Percentiles rank a stretch among this genome's conserved stretches.
These are phyloP conservation scores for Rhizomucor pusillus DNA, from an alignment of 371 early-diverging fungal genomes.

Conservation along the genomic window DNA sequence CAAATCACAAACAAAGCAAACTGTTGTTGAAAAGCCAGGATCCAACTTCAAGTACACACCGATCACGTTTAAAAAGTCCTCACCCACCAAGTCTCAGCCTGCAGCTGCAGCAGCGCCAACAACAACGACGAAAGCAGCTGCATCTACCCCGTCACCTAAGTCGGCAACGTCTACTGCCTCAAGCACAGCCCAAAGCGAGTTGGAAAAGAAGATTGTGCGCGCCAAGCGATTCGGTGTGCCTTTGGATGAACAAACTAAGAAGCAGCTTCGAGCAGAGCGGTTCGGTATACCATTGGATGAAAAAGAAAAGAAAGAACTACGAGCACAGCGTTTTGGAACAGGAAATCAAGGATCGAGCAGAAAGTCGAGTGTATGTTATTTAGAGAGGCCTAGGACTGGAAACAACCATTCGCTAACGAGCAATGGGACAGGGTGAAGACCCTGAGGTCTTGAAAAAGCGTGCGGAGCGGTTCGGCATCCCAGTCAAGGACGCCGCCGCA, in stretches of 20 bases:
- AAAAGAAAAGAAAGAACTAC: constrained; percentile 2
- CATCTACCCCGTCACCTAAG: constrained; percentile 16
- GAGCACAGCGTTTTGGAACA: constrained; percentile 2
- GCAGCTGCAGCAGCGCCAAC: background rate
- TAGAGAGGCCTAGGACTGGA: too few species aligned
- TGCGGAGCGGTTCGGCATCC: constrained; percentile 50
- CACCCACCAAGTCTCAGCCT: background rate
- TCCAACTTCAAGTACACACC: constrained; percentile 42
- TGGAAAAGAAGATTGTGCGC: constrained; percentile 45
- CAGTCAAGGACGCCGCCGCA: constrained; percentile 32
- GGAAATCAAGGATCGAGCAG: background rate
- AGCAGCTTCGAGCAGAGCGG: constrained; percentile 42
- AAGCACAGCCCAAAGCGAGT: constrained; percentile 22
- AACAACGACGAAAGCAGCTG: background rate
- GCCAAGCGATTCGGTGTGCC: constrained; percentile 59
- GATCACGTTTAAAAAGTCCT: constrained; percentile 32
- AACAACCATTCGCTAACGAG: background rate
- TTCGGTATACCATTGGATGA: constrained; percentile 21
- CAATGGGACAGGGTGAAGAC: constrained; percentile 24
- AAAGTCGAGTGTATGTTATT: background rate
- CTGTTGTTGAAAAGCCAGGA: constrained; percentile 13
- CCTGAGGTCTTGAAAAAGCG: constrained; percentile 50
- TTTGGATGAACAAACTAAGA: constrained; percentile 35
- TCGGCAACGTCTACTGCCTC: constrained; percentile 13
- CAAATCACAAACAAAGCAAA: constrained; percentile 1